Base-by-base conservation (phyloP, 1,139 yeast species). In the Casaregolazyma suthepensis region DNA sequence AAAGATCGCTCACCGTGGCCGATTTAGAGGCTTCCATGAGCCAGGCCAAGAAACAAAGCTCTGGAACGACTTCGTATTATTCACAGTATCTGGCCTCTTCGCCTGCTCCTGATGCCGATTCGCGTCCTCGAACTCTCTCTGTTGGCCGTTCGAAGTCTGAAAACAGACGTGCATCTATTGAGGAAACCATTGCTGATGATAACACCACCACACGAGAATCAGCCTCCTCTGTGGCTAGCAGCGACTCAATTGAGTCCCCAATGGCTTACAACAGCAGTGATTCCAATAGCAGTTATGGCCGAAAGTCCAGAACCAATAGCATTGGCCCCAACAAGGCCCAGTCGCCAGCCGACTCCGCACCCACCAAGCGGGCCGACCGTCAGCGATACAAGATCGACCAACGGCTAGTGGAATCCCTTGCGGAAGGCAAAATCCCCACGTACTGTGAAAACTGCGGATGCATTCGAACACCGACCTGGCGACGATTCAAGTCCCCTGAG, bases 391-490 rank as follows among this genome's bases (percentile, higher is more conserved):
- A 51, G 44, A 61, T 63, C 37, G 59, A 54, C 45, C 56, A 55
- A 46, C 49, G 56, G 10, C 56, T 59, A 29, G 51, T 53, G 42
- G 58, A 56, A 20, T 57, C 60, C n/a, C 40, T 63, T 9, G 53
- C 56, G 17, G 54, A 52, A 13, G 66, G 66, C 38, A 56, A 57
- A 50, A 55, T 57, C 13, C 66, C 67, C 19, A 55, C 56, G n/a
- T 65, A 60, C 46, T 72, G 76, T 56, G 63, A 60, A 20, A 73
- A 73, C 60, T 72, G 76, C 54, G 73, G 73, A 12, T 63, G 63
- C 13, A 62, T 61, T 10, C 56, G 60, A 40, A 71, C 75, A 1
- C 57, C 70, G 3, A 64, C 71, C 1, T 73, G 76, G 76, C 60
- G 76, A 45, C 55, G 61, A 18, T 55, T 63, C 23, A 55, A 57